Conservation (phyloP, 371 early-diverging fungal genomes). For the Rhizopus sp. region DNA sequence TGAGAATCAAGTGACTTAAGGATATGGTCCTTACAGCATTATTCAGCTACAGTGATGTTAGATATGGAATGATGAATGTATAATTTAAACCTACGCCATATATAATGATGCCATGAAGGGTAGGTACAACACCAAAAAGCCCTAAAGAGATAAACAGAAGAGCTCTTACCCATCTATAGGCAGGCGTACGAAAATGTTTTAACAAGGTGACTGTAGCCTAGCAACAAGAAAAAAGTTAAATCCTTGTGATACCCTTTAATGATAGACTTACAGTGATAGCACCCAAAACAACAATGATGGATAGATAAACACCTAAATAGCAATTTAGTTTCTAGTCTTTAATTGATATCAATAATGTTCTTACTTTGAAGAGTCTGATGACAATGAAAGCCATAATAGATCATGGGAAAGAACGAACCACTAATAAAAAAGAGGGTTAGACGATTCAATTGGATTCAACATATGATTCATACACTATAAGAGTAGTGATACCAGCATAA, state of each 20-base stretch:
- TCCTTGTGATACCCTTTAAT: neutral
- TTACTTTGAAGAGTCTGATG: conserved; percentile 35
- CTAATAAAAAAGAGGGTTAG: conserved; percentile 24
- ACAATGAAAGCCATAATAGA: conserved; percentile 67
- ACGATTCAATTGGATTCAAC: neutral
- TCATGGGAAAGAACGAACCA: conserved; percentile 75
- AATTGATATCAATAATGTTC: neutral
- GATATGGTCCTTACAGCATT: conserved; percentile 61
- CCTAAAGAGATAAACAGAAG: conserved; percentile 81
- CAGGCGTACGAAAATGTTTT: conserved; percentile 69
- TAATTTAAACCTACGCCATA: conserved; percentile 68
- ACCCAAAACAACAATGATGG: conserved; percentile 66
- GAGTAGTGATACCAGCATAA: conserved; percentile 88
- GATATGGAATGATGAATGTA: neutral
- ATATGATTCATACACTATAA: conserved; percentile 67
- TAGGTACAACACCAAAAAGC: conserved; percentile 75
- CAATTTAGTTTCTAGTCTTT: neutral
- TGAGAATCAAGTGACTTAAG: conserved; percentile 61
- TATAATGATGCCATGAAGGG: conserved; percentile 63
- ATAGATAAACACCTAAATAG: conserved; percentile 57
- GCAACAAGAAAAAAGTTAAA: neutral
- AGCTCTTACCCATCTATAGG: conserved; percentile 81
- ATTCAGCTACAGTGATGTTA: conserved; percentile 19
- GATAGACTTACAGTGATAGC: conserved; percentile 52
- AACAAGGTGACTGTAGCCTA: conserved; percentile 60